Evolutionary conservation across 495 filamentous ascomycete species (phyloP), one percentile per base, ranked within the genome.

Genomic region (Copromyces sp.): DNA sequence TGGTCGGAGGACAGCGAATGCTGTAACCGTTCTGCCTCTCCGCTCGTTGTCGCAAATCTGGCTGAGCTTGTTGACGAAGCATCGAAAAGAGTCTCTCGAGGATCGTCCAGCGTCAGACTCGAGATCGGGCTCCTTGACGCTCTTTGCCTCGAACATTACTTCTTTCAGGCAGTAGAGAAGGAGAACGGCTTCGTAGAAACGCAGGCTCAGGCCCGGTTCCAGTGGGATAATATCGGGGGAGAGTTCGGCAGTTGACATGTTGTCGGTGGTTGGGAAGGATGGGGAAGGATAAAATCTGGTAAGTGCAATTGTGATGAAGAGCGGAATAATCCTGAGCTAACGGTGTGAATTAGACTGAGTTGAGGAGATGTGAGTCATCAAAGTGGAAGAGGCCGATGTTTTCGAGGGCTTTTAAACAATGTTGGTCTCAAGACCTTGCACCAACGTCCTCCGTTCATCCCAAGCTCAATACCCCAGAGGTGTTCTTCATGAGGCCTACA

Each of bases 51-150:
- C 73, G 72, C 78, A 80, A 9, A 80, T 75, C 35, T 79, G 78
- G 39, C 38, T 68, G 0, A 79, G 68, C 59, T 79, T 80, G 74
- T 80, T 75, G 39, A 78, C 73, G 20, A 79, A 79, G 40, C 74
- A 77, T 8, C 37, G 41, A 68, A 73, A 79, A 3, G 39, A 68
- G 24, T 75, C 24, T 39, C 70, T 42, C 0, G 70, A 70, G 0
- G 72, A 72, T 24, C 59, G 75, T 39, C 70, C 73, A 16, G 6
- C n/a, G 6, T 8, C 32, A 0, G 37, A 41, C 14, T 77, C 75
- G 20, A 75, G 70, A 38, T 79, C 77, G 1, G 75, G 69, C 12
- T 70, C 44, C 9, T 39, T 37, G 6, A 68, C 68, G 4, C n/a
- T 69, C 17, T 69, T 12, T 14, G 72, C 39, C 1, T 42, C 20